Percentiles rank a stretch among this genome's conserved stretches.
Evolutionary conservation across 805 yeast species (phyloP).

Genomic region (Starmerella gropengiesseri): DNA sequence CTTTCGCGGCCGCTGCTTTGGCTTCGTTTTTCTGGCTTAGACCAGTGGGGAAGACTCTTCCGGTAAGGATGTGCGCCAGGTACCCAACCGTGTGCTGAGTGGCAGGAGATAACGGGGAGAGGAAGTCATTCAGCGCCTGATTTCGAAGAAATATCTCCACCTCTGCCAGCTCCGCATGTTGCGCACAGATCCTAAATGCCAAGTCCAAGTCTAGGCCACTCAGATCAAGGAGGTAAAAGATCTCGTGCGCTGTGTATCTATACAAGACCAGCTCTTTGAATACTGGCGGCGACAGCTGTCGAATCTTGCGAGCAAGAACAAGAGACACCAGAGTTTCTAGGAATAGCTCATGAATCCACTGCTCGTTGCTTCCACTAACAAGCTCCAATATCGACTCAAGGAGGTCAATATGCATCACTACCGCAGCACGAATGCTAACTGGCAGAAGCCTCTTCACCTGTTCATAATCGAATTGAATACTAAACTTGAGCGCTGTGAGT

Average conservation of each 20-base stretch:
- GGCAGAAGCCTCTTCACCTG: conserved; percentile 29
- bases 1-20: conserved; percentile 35
- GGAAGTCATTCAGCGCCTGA: conserved; percentile 51
- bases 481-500: conserved; percentile 39
- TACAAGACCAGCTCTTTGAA: conserved; percentile 48
- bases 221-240: conserved; percentile 60
- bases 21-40: conserved; percentile 30
- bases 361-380: conserved; percentile 28
- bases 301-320: conserved; percentile 39
- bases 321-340: conserved; percentile 45
- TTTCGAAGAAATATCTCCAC: conserved; percentile 65
- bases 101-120: conserved; percentile 27
- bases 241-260: conserved; percentile 45
- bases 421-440: conserved; percentile 34
- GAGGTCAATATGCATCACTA: conserved; percentile 26
- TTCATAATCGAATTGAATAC: conserved; percentile 31
- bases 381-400: conserved; percentile 39
- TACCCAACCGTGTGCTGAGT: conserved; percentile 38
- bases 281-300: conserved; percentile 48
- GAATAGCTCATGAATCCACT: conserved; percentile 31
- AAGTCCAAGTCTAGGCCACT: conserved; percentile 64
- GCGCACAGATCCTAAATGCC: conserved; percentile 51
- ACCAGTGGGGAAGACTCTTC: conserved; percentile 70
- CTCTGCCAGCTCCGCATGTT: conserved; percentile 44
- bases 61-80: conserved; percentile 58